These are phyloP conservation scores for Tanozyma kutaoensis DNA, from an alignment of 805 yeast species.

Conservation along the genomic window DNA sequence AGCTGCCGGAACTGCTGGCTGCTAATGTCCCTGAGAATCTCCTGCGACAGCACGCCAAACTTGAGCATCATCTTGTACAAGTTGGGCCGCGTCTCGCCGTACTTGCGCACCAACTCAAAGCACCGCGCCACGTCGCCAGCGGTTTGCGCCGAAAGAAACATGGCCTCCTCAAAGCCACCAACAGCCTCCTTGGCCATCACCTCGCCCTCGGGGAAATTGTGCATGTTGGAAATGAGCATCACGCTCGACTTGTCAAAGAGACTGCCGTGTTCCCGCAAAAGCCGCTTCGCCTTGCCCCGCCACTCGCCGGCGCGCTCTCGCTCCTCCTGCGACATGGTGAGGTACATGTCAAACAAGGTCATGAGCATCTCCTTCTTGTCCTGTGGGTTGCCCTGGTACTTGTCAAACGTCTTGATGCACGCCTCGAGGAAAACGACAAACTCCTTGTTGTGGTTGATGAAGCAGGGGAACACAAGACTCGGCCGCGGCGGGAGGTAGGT, in stretches of 20 bases:
- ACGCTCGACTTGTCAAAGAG: conserved; percentile 44
- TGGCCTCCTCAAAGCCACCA: conserved; percentile 38
- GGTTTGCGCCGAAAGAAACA: conserved; percentile 54
- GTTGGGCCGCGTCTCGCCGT: conserved; percentile 51
- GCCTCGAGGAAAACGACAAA: conserved; percentile 91
- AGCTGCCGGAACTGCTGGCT: conserved; percentile 33
- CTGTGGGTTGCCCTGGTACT: conserved; percentile 53
- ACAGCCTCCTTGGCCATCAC: conserved; percentile 21
- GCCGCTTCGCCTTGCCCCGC: conserved; percentile 47
- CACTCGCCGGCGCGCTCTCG: conserved; percentile 29
- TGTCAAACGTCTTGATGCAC: conserved; percentile 65
- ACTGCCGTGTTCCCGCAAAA: conserved; percentile 34
- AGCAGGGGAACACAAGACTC: conserved; percentile 71
- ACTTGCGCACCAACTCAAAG: conserved; percentile 38
- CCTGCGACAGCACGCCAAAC: conserved; percentile 44
- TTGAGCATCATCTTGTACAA: conserved; percentile 53
- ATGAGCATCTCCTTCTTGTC: conserved; percentile 66
- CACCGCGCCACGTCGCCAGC: conserved; percentile 46
- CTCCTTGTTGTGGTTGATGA: conserved; percentile 74
- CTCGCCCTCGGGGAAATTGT: conserved; percentile 40
- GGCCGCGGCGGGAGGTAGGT: conserved; percentile 91
- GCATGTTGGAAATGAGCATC: conserved; percentile 42
- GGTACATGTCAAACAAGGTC: conserved; percentile 73
- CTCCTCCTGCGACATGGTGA: conserved; percentile 37
- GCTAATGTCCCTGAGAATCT: conserved; percentile 38